phyloP scores from a whole-genome alignment of 2,329 filamentous ascomycete genomes.

The Fusarium napiforme region DNA sequence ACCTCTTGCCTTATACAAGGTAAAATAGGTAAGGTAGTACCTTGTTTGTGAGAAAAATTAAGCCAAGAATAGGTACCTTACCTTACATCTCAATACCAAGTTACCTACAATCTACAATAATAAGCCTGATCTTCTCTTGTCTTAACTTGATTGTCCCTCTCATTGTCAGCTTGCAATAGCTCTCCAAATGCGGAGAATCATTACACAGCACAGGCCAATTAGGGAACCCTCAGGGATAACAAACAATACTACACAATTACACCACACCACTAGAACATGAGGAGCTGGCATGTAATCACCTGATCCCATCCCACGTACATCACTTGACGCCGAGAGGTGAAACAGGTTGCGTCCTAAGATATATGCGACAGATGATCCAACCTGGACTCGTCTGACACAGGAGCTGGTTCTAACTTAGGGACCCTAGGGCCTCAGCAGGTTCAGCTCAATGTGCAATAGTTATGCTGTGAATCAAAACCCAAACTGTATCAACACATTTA shows the following conservation, averaged over 20 bases:
- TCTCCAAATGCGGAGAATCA: constrained; percentile 22
- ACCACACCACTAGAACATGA: constrained; percentile 16
- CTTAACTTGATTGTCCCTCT: neutral
- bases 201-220: constrained; percentile 28
- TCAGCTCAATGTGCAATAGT: neutral
- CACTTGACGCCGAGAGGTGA: constrained; percentile 36
- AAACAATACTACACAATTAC: constrained; percentile 11
- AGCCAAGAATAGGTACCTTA: neutral
- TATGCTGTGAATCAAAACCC: constrained; percentile 8
- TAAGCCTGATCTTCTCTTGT: neutral
- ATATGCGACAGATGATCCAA: constrained; percentile 13
- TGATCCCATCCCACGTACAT: constrained; percentile 29
- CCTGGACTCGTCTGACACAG: constrained; percentile 19
- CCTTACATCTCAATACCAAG: neutral
- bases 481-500: neutral
- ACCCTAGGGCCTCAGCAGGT: no score
- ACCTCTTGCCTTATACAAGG: neutral
- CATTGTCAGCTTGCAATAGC: constrained; percentile 15
- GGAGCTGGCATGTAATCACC: constrained; percentile 29
- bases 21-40: neutral
- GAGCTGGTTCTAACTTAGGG: neutral
- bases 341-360: constrained; percentile 37
- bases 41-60: neutral
- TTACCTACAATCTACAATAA: neutral
- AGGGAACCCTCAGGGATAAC: constrained; percentile 2